Evolutionary conservation across 176 grass and related monocot species (phyloP).

Genomic region (Melocanna baccifera): DNA sequence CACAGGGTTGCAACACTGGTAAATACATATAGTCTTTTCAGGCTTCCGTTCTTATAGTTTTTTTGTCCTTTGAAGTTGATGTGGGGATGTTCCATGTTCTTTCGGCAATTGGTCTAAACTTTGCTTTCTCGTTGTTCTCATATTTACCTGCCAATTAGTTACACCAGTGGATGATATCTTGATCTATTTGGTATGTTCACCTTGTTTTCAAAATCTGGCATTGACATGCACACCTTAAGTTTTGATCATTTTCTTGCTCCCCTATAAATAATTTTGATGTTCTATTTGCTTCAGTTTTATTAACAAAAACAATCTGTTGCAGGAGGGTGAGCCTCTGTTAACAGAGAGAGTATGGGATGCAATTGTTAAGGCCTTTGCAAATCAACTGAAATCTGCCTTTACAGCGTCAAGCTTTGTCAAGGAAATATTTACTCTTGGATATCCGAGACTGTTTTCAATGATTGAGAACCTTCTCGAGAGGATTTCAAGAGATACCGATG

Average conservation of each 20-base stretch:
- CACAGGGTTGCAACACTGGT: not conserved
- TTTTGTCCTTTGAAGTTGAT: not conserved
- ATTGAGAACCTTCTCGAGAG: conserved; percentile 94
- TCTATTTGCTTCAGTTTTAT: conserved; percentile 2
- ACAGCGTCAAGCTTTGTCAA: conserved; percentile 96
- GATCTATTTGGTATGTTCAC: not conserved
- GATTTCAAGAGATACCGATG: conserved; percentile 85
- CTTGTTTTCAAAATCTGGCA: conserved; percentile 7
- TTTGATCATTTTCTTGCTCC: not conserved
- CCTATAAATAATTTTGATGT: not conserved
- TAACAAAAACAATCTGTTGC: conserved; percentile 19
- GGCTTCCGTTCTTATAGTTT: not conserved
- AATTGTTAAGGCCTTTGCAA: conserved; percentile 91
- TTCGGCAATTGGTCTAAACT: not conserved
- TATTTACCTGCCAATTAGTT: not conserved
- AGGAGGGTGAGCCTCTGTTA: conserved; percentile 95
- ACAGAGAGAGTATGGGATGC: conserved; percentile 99
- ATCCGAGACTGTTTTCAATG: conserved; percentile 86
- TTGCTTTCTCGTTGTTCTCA: not conserved
- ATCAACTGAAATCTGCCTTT: conserved; percentile 89
- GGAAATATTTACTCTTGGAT: conserved; percentile 97
- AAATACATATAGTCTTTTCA: conserved; percentile 5
- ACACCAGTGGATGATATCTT: not conserved
- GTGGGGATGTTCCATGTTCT: not conserved
- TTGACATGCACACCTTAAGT: not conserved